Conservation (phyloP, 179 eudicot species). For the Pouteria campechiana region DNA sequence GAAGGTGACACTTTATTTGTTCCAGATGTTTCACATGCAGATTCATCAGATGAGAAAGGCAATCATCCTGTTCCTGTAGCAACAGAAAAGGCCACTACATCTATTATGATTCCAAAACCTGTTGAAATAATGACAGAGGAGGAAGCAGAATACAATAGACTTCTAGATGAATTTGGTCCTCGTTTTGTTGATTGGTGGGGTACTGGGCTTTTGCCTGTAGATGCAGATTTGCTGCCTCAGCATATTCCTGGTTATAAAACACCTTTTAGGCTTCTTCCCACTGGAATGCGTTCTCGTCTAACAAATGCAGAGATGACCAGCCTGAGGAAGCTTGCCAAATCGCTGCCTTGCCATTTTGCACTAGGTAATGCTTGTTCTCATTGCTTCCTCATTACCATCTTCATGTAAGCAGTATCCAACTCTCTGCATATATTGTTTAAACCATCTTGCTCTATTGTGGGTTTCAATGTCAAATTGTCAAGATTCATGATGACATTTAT, state of each 20-base stretch:
- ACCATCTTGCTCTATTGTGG: too few relatives aligned
- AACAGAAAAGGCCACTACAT: constrained; percentile 11
- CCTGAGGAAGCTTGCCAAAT: constrained; percentile 73
- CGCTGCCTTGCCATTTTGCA: constrained; percentile 99
- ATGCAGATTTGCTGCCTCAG: constrained; percentile 91
- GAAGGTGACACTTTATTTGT: constrained; percentile 30
- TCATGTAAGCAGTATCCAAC: too few relatives aligned
- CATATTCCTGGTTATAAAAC: constrained; percentile 70
- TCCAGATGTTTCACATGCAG: constrained; percentile 44
- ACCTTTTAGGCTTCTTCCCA: constrained; percentile 87
- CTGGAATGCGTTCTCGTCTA: constrained; percentile 68
- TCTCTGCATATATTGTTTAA: too few relatives aligned
- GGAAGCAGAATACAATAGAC: constrained; percentile 55
- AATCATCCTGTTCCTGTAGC: constrained; percentile 13
- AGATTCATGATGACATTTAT: too few relatives aligned
- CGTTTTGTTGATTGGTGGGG: constrained; percentile 99
- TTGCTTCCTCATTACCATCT: neutral
- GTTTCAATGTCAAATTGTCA: too few relatives aligned
- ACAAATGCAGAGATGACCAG: constrained; percentile 84
- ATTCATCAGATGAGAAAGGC: constrained; percentile 6
- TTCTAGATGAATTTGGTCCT: constrained; percentile 85
- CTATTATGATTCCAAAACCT: constrained; percentile 7
- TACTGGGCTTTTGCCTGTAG: constrained; percentile 86
- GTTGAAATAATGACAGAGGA: constrained; percentile 52
- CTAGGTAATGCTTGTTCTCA: constrained; percentile 47